Conservation (phyloP, 495 filamentous ascomycete species). For the Penicillium paxilli region DNA sequence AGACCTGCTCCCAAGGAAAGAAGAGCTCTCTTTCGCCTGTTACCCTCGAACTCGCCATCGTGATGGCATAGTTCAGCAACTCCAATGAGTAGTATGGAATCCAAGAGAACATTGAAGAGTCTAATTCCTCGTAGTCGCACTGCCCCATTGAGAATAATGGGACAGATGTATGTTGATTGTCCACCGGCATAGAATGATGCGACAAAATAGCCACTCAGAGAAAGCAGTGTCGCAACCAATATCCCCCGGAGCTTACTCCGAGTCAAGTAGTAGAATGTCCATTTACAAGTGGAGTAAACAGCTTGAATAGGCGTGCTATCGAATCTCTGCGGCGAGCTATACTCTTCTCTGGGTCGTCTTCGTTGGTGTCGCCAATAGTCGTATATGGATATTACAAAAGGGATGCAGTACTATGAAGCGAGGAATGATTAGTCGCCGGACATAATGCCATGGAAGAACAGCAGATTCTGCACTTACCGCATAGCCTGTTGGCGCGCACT, state of each 20-base stretch:
- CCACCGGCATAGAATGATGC: conserved; percentile 26
- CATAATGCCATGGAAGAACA: background rate
- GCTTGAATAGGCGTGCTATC: conserved; percentile 17
- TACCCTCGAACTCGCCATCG: conserved; percentile 19
- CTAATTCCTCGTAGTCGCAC: conserved; percentile 25
- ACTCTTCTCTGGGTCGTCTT: conserved; percentile 18
- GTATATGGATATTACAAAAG: conserved; percentile 44
- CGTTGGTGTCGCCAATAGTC: conserved; percentile 43
- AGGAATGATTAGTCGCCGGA: conserved; percentile 6
- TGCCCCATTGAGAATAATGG: conserved; percentile 28
- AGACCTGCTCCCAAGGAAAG: conserved; percentile 35
- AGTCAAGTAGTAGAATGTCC: conserved; percentile 26
- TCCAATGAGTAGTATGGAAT: conserved; percentile 37
- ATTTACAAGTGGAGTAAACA: conserved; percentile 21
- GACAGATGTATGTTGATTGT: conserved; percentile 50
- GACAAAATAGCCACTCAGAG: conserved; percentile 28
- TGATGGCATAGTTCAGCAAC: conserved; percentile 29
- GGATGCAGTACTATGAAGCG: conserved; percentile 32
- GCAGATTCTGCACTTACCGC: conserved; percentile 31
- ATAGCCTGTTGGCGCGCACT: conserved; percentile 42
- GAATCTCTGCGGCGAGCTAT: conserved; percentile 21
- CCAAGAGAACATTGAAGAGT: conserved; percentile 29
- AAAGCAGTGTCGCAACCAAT: conserved; percentile 34
- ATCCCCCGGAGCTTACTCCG: conserved; percentile 33
- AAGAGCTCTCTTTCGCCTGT: conserved; percentile 27